These are phyloP conservation scores for Zygoascus hellenicus DNA, from an alignment of 1,139 yeast species.

Conservation along the genomic window DNA sequence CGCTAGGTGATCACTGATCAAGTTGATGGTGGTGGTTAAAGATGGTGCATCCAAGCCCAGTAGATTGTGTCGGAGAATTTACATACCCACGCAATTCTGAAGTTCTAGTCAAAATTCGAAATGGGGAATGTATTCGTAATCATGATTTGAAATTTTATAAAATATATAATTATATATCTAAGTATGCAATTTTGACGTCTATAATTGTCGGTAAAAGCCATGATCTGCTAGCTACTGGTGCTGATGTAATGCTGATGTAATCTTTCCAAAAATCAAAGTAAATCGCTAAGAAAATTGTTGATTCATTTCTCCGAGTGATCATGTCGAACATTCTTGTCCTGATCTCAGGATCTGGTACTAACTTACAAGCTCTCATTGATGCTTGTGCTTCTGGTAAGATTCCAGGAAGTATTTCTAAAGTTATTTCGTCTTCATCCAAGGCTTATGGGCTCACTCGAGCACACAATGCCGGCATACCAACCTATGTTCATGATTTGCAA, in stretches of 20 bases:
- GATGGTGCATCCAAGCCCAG: too few species aligned
- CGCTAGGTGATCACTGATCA: not conserved
- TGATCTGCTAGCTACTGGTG: not conserved
- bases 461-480: conserved; percentile 55
- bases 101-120: too few species aligned
- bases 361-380: conserved; percentile 87
- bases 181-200: not conserved
- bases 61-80: too few species aligned
- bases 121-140: too few species aligned
- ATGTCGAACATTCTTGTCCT: conserved; percentile 53
- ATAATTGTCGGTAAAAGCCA: not conserved
- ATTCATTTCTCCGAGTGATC: not conserved
- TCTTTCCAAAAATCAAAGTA: not conserved
- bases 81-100: not conserved
- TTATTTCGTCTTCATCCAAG: conserved; percentile 71
- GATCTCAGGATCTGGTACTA: conserved; percentile 92
- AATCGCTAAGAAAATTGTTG: not conserved
- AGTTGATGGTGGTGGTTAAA: not conserved
- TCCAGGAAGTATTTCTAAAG: conserved; percentile 59
- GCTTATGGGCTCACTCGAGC: conserved; percentile 90
- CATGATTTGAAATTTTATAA: too few species aligned
- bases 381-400: conserved; percentile 46
- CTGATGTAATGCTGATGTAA: not conserved
- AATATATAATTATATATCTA: not conserved
- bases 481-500: conserved; percentile 65